Percentiles rank a stretch among this genome's conserved stretches.
phyloP scores from a whole-genome alignment of 768 basidiomycete species.

The Kondoa malvinella region DNA sequence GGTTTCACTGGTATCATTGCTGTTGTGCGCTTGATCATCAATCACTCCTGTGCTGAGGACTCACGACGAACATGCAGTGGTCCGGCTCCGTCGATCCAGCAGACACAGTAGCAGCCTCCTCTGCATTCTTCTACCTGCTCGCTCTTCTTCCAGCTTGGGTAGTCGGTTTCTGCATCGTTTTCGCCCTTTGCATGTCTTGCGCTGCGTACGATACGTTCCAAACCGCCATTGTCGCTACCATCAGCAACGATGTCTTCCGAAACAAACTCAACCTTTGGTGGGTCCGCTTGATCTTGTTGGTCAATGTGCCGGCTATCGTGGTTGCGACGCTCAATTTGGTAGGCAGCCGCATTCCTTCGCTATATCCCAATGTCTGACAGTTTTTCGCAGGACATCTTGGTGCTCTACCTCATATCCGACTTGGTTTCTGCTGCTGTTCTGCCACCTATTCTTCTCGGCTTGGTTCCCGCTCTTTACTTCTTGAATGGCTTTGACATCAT shows the following conservation, averaged over 20 bases:
- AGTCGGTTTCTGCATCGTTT: background rate
- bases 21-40: background rate
- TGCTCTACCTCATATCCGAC: background rate
- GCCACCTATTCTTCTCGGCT: background rate
- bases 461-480: background rate
- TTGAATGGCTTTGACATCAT: background rate
- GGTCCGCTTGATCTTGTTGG: background rate
- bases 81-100: background rate
- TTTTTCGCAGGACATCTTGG: background rate
- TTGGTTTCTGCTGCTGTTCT: background rate
- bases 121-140: background rate
- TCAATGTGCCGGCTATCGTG: background rate
- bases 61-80: background rate
- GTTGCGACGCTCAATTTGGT: background rate
- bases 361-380: background rate
- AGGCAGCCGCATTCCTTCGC: too few relatives aligned
- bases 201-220: background rate
- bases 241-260: background rate
- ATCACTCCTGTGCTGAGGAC: background rate
- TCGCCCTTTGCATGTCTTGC: background rate
- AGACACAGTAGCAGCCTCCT: background rate
- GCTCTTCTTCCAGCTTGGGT: background rate
- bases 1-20: background rate
- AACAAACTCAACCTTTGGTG: background rate
- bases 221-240: background rate